Percentiles rank a stretch among this genome's conserved stretches.
These are phyloP conservation scores for Blastocystis sp. DNA, from an alignment of 352 stramenopile genomes.

Conservation along the genomic window DNA sequence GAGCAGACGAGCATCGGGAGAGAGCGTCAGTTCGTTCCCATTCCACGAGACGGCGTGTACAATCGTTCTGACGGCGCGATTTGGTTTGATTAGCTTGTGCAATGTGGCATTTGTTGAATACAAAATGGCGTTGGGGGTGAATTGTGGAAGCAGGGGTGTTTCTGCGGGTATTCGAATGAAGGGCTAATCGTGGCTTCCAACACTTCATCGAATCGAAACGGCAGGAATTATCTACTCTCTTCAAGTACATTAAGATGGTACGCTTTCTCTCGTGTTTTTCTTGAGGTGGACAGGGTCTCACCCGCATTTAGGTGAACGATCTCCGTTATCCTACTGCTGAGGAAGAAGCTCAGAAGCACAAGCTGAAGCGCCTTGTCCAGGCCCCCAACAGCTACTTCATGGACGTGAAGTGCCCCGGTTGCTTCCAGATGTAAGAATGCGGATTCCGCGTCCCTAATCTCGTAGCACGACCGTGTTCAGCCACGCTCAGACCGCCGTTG, in stretches of 20 bases:
- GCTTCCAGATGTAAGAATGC: conserved; percentile 93
- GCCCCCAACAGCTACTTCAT: conserved; percentile 98
- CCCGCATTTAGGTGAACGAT: conserved; percentile 80
- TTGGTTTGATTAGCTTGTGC: conserved; percentile 15
- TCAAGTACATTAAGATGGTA: conserved; percentile 61
- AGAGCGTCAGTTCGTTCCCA: conserved; percentile 17
- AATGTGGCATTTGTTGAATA: not conserved
- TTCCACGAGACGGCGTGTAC: conserved; percentile 16
- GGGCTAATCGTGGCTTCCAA: not conserved
- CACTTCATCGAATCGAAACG: not conserved
- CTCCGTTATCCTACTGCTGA: conserved; percentile 93
- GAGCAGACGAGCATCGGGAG: conserved; percentile 9
- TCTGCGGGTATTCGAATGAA: not conserved
- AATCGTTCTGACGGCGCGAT: not conserved
- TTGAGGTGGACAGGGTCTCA: conserved; percentile 4
- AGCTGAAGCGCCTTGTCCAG: conserved; percentile 99
- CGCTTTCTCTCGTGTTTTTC: not conserved
- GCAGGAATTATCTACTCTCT: conserved; percentile 71
- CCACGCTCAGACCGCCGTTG: conserved; percentile 87
- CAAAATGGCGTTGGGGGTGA: not conserved
- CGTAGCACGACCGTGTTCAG: conserved; percentile 94
- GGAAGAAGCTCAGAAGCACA: conserved; percentile 95
- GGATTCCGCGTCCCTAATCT: not conserved
- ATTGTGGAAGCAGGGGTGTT: not conserved
- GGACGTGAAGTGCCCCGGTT: conserved; percentile 99